Conservation (phyloP, 1,284 basidiomycete species). For the Lentinula novae-zelandiae region DNA sequence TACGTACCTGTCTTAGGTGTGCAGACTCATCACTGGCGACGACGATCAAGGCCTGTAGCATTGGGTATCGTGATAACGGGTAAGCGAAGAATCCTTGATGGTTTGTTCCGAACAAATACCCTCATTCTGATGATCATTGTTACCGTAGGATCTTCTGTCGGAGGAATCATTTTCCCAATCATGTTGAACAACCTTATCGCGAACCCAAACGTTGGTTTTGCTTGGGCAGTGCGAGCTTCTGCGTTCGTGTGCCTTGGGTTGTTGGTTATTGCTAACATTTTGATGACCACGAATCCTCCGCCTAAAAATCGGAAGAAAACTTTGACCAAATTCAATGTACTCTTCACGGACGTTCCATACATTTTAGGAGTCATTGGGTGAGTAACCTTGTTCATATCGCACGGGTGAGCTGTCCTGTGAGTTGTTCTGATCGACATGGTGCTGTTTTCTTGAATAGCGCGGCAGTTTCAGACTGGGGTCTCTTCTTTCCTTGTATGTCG, state of each 20-base stretch:
- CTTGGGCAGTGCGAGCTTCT: slow-evolving; percentile 25
- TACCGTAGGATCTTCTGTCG: slow-evolving; percentile 24
- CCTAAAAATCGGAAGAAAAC: slow-evolving; percentile 1
- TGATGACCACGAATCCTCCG: slow-evolving; percentile 20
- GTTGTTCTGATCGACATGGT: background rate
- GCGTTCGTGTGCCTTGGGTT: slow-evolving; percentile 18
- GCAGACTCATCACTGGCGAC: slow-evolving; percentile 29
- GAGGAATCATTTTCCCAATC: slow-evolving; percentile 34
- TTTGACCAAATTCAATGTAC: background rate
- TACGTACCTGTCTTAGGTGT: slow-evolving; percentile 32
- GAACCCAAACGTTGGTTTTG: slow-evolving; percentile 26
- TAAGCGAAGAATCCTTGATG: background rate
- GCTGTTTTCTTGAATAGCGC: background rate
- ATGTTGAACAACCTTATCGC: slow-evolving; percentile 34
- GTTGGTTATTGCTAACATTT: slow-evolving; percentile 20
- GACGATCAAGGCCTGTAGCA: slow-evolving; percentile 27
- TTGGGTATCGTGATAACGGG: slow-evolving; percentile 33
- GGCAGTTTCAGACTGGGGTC: slow-evolving; percentile 9
- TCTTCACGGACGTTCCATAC: slow-evolving; percentile 13
- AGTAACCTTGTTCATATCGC: background rate
- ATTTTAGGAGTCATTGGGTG: slow-evolving; percentile 11
- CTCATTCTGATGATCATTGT: too few relatives aligned
- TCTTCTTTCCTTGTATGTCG: slow-evolving; percentile 16
- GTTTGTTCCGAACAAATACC: too few relatives aligned
- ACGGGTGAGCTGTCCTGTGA: slow-evolving; percentile 3